Evolutionary conservation across 306 rosid species (phyloP).

Genomic region (Lathyrus aphaca): DNA sequence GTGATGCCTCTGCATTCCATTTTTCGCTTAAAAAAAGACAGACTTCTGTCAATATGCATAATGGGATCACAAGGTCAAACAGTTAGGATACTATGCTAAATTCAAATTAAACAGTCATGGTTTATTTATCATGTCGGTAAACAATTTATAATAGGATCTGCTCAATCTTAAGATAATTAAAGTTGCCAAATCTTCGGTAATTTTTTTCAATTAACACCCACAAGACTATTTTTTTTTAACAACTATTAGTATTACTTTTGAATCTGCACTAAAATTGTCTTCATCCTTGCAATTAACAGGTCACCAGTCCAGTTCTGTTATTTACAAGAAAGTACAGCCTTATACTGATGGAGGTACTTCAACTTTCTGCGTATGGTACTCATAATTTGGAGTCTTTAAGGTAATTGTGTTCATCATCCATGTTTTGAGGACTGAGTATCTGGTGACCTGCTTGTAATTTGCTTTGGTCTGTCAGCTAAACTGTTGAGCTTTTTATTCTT

Average conservation of each 20-base stretch:
- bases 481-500: neutral
- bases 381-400: neutral
- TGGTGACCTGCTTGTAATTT: neutral
- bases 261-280: neutral
- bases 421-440: constrained; percentile 1
- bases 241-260: constrained; percentile 2
- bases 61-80: neutral
- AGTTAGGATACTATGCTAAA: constrained; percentile 23
- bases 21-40: neutral
- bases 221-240: neutral
- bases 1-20: neutral
- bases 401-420: neutral
- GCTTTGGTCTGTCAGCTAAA: neutral
- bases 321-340: constrained; percentile 15
- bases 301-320: constrained; percentile 3
- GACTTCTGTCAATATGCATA: constrained; percentile 28
- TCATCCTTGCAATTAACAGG: neutral
- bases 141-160: neutral
- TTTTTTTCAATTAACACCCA: neutral
- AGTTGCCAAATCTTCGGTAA: neutral
- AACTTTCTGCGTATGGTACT: constrained; percentile 30
- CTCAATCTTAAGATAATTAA: constrained; percentile 4
- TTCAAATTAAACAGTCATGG: neutral
- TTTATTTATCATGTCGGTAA: constrained; percentile 2
- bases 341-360: neutral